phyloP scores from a whole-genome alignment of 1,139 yeast species.

The Groenewaldozyma sp. region DNA sequence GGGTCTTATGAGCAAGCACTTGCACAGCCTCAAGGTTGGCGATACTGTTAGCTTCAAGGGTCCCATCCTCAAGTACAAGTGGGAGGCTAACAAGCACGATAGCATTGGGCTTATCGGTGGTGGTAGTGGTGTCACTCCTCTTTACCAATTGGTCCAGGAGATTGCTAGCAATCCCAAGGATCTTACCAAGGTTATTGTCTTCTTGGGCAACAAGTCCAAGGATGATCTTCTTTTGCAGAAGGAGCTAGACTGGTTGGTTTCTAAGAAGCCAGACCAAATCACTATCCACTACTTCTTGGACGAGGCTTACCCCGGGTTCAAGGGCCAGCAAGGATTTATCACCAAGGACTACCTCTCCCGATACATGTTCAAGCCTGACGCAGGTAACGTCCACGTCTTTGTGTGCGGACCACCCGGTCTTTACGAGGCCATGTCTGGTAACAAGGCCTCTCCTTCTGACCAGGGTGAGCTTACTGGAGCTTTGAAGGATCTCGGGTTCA shows the following conservation, averaged over 20 bases:
- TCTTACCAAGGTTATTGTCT: slow-evolving; percentile 56
- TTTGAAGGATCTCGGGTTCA: slow-evolving; percentile 79
- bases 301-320: slow-evolving; percentile 44
- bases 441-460: slow-evolving; percentile 75
- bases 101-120: slow-evolving; percentile 83
- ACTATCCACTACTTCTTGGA: slow-evolving; percentile 74
- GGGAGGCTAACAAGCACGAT: slow-evolving; percentile 79
- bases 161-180: slow-evolving; percentile 63
- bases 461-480: slow-evolving; percentile 93
- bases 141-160: slow-evolving; percentile 80
- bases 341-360: slow-evolving; percentile 54
- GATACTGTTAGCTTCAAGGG: slow-evolving; percentile 91
- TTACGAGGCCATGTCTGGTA: slow-evolving; percentile 78
- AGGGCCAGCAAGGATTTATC: slow-evolving; percentile 56
- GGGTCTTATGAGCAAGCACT: slow-evolving; percentile 79
- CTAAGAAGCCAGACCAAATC: slow-evolving; percentile 65
- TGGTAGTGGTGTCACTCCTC: slow-evolving; percentile 94
- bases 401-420: slow-evolving; percentile 90
- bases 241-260: slow-evolving; percentile 44
- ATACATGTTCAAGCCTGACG: slow-evolving; percentile 47
- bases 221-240: slow-evolving; percentile 44
- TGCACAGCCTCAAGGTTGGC: slow-evolving; percentile 59
- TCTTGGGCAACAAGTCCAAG: slow-evolving; percentile 62
- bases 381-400: slow-evolving; percentile 59
- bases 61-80: slow-evolving; percentile 86